Evolutionary conservation across 2,329 filamentous ascomycete species (phyloP), one percentile per base, ranked within the genome.

Genomic region (Penicillium sp.): DNA sequence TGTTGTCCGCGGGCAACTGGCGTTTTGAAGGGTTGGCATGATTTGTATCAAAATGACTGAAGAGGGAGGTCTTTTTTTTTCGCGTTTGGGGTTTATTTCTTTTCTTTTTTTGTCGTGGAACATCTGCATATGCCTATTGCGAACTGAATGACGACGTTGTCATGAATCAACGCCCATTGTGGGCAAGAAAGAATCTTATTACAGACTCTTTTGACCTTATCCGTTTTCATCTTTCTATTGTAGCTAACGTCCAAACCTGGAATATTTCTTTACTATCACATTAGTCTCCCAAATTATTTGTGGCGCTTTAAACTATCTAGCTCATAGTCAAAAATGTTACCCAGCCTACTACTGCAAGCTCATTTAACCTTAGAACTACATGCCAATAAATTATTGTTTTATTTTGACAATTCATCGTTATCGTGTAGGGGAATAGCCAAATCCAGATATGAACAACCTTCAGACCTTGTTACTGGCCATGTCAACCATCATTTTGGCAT

Each of bases 1-100:
- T 29, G 31, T 50, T 41, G 41, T 45, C 27, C 37, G 25, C 40
- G 20, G 48, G 15, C 49, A 44, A 22, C 37, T 35, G 46, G 46
- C 46, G 46, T 49, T 49, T 49, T 26, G 46, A 49, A 20, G 46
- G 31, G 31, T 12, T 48, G 18, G 18, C 46, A 49, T 26, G 46
- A 48, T 41, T 23, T 53, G 51, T 53, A 53, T 42, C 45, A 48
- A 48, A 40, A 22, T 49, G 46, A 49, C 31, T 40, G 31, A 40
- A 27, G 43, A 12, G 31, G 46, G 46, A 15, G 31, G 46, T 49
- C 40, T 20, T 26, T 15, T 49, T 14, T 26, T 27, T 26, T 22
- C 23, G 15, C 12, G n/a, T 31, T 14, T 29, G n/a, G 44, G 37
- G 2, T 27, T 20, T 29, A n/a, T 22, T 22, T 15, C 25, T 18